Evolutionary conservation across 176 grass and related monocot genomes (phyloP).

Genomic region (maize (Zea mays)): DNA sequence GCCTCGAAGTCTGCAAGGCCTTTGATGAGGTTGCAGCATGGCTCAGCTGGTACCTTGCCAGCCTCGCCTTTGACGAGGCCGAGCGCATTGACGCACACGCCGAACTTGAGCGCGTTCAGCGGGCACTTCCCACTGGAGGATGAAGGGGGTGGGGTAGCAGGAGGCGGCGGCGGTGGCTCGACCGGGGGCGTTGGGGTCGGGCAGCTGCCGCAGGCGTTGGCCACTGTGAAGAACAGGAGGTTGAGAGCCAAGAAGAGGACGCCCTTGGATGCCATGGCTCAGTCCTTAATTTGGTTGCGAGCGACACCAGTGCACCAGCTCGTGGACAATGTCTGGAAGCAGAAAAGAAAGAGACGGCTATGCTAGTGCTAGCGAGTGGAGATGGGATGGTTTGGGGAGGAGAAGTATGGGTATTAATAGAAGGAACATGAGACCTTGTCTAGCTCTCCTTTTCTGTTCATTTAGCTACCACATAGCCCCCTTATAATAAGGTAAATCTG

Average conservation of each 20-base stretch:
- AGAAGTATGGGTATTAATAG: too few species aligned
- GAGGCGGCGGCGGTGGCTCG: slow-evolving; percentile 20
- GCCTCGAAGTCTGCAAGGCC: slow-evolving; percentile 61
- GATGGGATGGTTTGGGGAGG: too few species aligned
- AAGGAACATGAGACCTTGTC: too few species aligned
- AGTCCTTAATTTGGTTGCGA: not conserved
- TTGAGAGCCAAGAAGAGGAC: slow-evolving; percentile 50
- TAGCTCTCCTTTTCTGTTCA: too few species aligned
- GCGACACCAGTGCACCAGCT: too few species aligned
- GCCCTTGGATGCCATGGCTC: slow-evolving; percentile 51
- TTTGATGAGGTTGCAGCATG: slow-evolving; percentile 62
- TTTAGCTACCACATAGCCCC: too few species aligned
- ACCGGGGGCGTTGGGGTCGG: slow-evolving; percentile 32
- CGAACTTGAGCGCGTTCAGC: slow-evolving; percentile 61
- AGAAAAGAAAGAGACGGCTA: too few species aligned
- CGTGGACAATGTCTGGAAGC: too few species aligned
- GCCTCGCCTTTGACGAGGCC: slow-evolving; percentile 40
- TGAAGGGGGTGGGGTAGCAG: slow-evolving; percentile 12
- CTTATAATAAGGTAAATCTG: too few species aligned
- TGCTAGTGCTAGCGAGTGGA: too few species aligned
- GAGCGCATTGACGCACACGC: slow-evolving; percentile 56
- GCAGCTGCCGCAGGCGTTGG: slow-evolving; percentile 50
- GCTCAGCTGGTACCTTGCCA: slow-evolving; percentile 52
- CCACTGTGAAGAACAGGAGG: slow-evolving; percentile 54
- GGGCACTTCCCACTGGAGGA: slow-evolving; percentile 39